These are phyloP conservation scores for Termitomyces sp. DNA, from an alignment of 768 basidiomycete species.

Conservation along the genomic window DNA sequence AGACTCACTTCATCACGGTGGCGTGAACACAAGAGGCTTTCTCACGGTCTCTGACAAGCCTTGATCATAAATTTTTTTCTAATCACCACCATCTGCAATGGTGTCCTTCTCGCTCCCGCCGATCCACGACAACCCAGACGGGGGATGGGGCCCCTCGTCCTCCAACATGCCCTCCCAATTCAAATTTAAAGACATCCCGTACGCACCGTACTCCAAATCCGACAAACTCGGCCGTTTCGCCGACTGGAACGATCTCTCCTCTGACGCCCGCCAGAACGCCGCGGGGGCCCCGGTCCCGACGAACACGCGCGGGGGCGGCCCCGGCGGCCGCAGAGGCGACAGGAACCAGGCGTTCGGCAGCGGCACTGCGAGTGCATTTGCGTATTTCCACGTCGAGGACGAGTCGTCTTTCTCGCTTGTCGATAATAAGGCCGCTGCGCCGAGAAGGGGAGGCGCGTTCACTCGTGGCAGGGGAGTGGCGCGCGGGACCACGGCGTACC, in stretches of 20 bases:
- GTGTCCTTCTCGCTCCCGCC: slow-evolving; percentile 81
- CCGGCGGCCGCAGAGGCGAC: slow-evolving; percentile 63
- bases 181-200: slow-evolving; percentile 98
- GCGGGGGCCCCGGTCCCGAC: slow-evolving; percentile 43
- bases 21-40: slow-evolving; percentile 22
- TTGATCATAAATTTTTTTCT: slow-evolving; percentile 23
- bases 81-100: slow-evolving; percentile 31
- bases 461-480: slow-evolving; percentile 50
- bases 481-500: slow-evolving; percentile 40
- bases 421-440: slow-evolving; percentile 73
- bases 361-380: slow-evolving; percentile 85
- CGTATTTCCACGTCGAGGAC: slow-evolving; percentile 97
- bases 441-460: slow-evolving; percentile 67
- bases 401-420: slow-evolving; percentile 96
- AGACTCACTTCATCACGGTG: slow-evolving; percentile 66
- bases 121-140: slow-evolving; percentile 89
- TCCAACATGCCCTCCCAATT: slow-evolving; percentile 82
- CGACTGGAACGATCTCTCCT: slow-evolving; percentile 87
- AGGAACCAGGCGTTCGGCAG: slow-evolving; percentile 86
- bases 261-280: slow-evolving; percentile 55
- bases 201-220: slow-evolving; percentile 97
- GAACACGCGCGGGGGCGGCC: slow-evolving; percentile 42
- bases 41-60: slow-evolving; percentile 27
- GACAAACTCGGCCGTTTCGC: slow-evolving; percentile 98
- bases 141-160: slow-evolving; percentile 87